Evolutionary conservation across 1,284 basidiomycete species (phyloP), one percentile per base, ranked within the genome.

Genomic region (Pseudozyma pruni): DNA sequence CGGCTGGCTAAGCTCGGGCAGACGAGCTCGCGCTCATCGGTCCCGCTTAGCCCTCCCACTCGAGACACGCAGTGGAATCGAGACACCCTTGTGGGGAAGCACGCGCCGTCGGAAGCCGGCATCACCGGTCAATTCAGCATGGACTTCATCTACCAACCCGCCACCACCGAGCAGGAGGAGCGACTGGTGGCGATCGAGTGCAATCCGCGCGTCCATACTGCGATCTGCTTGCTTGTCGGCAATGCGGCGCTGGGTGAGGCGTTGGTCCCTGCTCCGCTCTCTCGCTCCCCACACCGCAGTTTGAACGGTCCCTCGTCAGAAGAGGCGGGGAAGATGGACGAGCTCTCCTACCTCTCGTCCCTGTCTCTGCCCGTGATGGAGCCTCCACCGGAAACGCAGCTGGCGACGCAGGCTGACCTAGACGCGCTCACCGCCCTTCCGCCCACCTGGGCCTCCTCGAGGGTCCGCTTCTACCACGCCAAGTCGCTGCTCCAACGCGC

Each of bases 121-220:
- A 71, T 84, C 17, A 84, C 80, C 14, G 84, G 84, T 8, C 83
- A 84, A 40, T 84, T 84, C 60, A 84, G 83, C 23, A 83, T 85
- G 72, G 84, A 85, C 57, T 84, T 85, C 47, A 85, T 85, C 73
- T 67, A 82, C 48, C 75, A 78, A 41, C 74, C 75, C 8, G 55
- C 50, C 3, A 82, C 81, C 0, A 63, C 62, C 8, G 51, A 57
- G 29, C 49, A 78, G 27, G 61, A 59, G n/a, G 78, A 82, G 20
- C 58, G 70, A 8, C 70, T 85, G 17, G 84, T 84, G 40, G 83
- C 83, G 9, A 79, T 85, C 49, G 84, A 85, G 62, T 85, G 84
- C 64, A 85, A 85, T 52, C 84, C 84, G 5, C 75, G 84, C 16
- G 82, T 84, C 1, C 84, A 85, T 54, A 85, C 84, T 8, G 84